Conservation (phyloP, 2,329 filamentous ascomycete genomes). For the Paecilomyces formosus region DNA sequence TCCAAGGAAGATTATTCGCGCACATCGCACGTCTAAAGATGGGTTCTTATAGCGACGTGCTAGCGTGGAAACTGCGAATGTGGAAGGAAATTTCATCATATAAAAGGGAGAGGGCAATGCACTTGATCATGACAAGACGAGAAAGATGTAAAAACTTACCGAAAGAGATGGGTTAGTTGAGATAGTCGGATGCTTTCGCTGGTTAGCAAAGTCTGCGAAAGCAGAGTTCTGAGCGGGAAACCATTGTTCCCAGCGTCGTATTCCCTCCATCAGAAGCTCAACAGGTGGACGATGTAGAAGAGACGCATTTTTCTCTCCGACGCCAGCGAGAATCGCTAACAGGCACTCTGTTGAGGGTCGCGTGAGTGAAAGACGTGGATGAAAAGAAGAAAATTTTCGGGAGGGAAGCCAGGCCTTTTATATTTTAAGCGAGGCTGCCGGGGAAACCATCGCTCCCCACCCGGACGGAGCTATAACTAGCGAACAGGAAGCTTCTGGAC, state of each 20-base stretch:
- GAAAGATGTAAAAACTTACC: conserved; percentile 3
- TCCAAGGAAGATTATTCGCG: conserved; percentile 11
- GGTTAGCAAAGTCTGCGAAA: not conserved
- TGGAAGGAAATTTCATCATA: conserved; percentile 37
- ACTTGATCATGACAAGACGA: conserved; percentile 5
- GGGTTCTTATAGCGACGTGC: conserved; percentile 10
- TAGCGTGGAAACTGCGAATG: conserved; percentile 27
- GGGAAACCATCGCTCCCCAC: conserved; percentile 16
- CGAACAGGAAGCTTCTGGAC: conserved; percentile 21
- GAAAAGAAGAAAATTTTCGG: conserved; percentile 10
- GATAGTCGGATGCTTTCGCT: not conserved
- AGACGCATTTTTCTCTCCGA: conserved; percentile 10
- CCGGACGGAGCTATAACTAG: not conserved
- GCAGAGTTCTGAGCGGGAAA: not conserved
- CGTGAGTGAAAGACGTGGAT: not conserved
- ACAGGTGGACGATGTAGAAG: not conserved
- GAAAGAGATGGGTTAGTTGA: not conserved
- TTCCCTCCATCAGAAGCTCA: not conserved
- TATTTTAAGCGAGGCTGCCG: conserved; percentile 24
- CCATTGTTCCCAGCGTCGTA: not conserved
- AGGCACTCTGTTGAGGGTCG: not conserved
- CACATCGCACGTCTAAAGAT: conserved; percentile 10
- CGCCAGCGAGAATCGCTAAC: not conserved
- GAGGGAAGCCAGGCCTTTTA: conserved; percentile 14
- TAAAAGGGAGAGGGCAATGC: conserved; percentile 15